Base-by-base conservation (phyloP, 2,329 filamentous ascomycete genomes). In the Cladosporium austrohemisphaericum region DNA sequence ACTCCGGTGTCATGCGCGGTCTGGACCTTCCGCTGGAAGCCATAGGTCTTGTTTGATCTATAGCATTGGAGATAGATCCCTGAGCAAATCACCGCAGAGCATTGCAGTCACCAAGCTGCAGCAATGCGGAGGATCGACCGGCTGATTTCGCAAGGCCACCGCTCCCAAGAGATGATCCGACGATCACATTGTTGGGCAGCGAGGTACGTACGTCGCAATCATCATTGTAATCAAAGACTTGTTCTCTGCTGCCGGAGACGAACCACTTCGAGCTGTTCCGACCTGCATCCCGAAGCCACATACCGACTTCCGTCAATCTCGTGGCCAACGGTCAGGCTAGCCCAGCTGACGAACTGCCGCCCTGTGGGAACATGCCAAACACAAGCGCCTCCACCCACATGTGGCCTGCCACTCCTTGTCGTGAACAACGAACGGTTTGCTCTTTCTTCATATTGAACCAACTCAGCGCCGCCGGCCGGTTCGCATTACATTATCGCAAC, bases 241-340 rank as follows among this genome's bases (percentile, higher is more conserved):
- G 3, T 32, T 14, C 11, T n/a, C n/a, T n/a, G n/a, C n/a, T n/a
- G n/a, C n/a, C n/a, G n/a, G n/a, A n/a, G n/a, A n/a, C n/a, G n/a
- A n/a, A n/a, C n/a, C n/a, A n/a, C n/a, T n/a, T n/a, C n/a, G n/a
- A n/a, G n/a, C n/a, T n/a, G n/a, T n/a, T n/a, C n/a, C n/a, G n/a
- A n/a, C n/a, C 11, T 11, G 11, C 13, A 5, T 35, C 11, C 32
- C 32, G 32, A 35, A 16, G 11, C 14, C 16, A 9, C 7, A 19
- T 16, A 35, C 32, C 32, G 32, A 35, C 16, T 9, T 9, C 32
- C 14, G 16, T 16, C 5, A 18, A 41, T 41, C 38, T 31, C 26
- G 38, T 41, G 38, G 38, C 37, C 25, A 23, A 45, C 29, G 20
- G 31, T 45, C 28, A 16, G 20, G 25, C 29, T 36, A 40, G n/a